Percentiles rank a stretch among this genome's conserved stretches.
These are phyloP conservation scores for Diutina scorzettiae DNA, from an alignment of 1,139 yeast genomes.

Conservation along the genomic window DNA sequence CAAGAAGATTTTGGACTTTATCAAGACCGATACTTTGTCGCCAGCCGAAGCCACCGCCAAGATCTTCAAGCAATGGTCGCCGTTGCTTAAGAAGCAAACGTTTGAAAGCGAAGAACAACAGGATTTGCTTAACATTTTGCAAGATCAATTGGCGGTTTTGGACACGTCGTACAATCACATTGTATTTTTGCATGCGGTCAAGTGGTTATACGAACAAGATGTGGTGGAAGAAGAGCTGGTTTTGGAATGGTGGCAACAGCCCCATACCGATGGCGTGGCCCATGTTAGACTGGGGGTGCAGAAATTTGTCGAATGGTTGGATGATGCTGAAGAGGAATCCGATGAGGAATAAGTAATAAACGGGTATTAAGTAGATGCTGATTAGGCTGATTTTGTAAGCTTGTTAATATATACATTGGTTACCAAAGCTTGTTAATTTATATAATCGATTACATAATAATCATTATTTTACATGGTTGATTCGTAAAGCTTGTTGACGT, in stretches of 20 bases:
- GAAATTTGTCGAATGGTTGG: constrained; percentile 79
- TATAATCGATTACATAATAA: too few relatives aligned
- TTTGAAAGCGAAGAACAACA: constrained; percentile 69
- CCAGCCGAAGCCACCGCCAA: constrained; percentile 57
- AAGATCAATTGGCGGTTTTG: constrained; percentile 28
- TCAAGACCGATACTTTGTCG: constrained; percentile 62
- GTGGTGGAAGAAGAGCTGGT: constrained; percentile 73
- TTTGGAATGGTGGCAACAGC: constrained; percentile 65
- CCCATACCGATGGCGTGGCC: constrained; percentile 27
- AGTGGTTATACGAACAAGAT: constrained; percentile 67
- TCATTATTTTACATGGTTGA: too few relatives aligned
- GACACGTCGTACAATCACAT: constrained; percentile 21
- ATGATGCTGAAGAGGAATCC: constrained; percentile 72
- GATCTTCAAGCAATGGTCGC: constrained; percentile 71
- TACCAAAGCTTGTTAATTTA: too few relatives aligned
- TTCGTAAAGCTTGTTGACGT: too few relatives aligned
- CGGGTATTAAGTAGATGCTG: too few relatives aligned
- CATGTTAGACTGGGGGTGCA: constrained; percentile 45
- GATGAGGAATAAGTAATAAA: constrained; percentile 2
- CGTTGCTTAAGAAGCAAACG: constrained; percentile 67
- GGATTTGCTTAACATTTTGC: constrained; percentile 55
- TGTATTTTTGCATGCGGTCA: constrained; percentile 51
- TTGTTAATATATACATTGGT: too few relatives aligned
- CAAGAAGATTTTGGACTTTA: constrained; percentile 54
- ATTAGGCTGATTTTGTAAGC: too few relatives aligned